Evolutionary conservation across 495 filamentous ascomycete genomes (phyloP), one percentile per base, ranked within the genome.

Genomic region (Cercophora newfieldiana): DNA sequence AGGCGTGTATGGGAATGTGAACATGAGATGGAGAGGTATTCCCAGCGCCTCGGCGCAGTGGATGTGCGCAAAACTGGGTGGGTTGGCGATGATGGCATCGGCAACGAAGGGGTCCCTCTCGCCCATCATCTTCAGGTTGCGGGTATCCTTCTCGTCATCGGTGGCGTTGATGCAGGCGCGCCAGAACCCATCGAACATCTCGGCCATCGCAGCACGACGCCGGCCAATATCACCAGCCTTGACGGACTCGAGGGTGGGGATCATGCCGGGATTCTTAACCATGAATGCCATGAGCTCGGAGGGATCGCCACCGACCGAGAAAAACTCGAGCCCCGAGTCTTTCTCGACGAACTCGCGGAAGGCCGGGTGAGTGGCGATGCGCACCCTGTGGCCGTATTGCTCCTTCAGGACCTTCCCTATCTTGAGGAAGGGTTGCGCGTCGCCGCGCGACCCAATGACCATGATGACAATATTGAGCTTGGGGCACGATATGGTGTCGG

Each of bases 1-100:
- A 0, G 88, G 85, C 8, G 84, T 88, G 68, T 87, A 90, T n/a
- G 87, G 87, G 64, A 90, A 93, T 18, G 91, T 94, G 76, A 94
- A 94, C 88, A 94, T 92, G 62, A 94, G 74, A 75, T 93, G 90
- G 5, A 94, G 76, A 10, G 91, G 90, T 25, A 94, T 85, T 0
- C 91, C 91, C 59, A 95, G 75, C 70, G 87, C 88, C 75, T 95
- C 88, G n/a, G 91, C 91, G 66, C 90, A 89, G 76, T 92, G 90
- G 5, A 94, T 78, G 74, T 93, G 91, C 14, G 89, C 90, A 72
- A 93, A 93, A 73, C 89, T 90, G 0, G 91, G 91, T 2, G 91
- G 91, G 71, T 95, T 95, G 14, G 91, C 91, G 64, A 95, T 93
- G 69, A 95, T 94, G 7, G 84, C 88, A 74, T 94, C 89, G 0